Base-by-base conservation (phyloP, 176 grass and related monocot genomes). In the Triticum turgidum region DNA sequence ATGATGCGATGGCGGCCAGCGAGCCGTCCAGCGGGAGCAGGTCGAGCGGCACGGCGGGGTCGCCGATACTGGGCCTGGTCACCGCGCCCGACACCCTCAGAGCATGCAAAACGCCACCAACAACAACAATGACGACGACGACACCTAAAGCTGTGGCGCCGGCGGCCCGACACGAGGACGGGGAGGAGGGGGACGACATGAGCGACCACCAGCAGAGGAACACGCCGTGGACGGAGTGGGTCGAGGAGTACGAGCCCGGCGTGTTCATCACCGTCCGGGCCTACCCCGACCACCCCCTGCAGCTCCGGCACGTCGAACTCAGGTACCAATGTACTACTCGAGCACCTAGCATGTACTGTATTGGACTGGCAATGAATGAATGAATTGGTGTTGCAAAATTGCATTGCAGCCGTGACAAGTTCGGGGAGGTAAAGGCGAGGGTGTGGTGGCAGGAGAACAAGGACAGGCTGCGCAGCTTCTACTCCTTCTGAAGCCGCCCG, bases 11-110 rank as follows among this genome's bases (percentile, higher is more conserved):
- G 64, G 37, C 21, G 32, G 15, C 65, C 30, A 6, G 45, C 30
- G 44, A 65, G 14, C 88, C 83, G 14, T 89, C 88, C 15, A 90
- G 83, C 39, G 83, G 83, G 62, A 80, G 88, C 47, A 78, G 88
- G 62, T 90, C 80, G 8, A 54, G 80, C 54, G 85, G 80, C 80
- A 90, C 81, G 73, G 22, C 73, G 22, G 84, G 85, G 73, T 86
- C 89, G 5, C 89, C 89, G 0, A 90, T 90, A 44, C 79, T 90
- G 3, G 89, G 89, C 30, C 84, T 90, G 8, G 52, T 90, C 80
- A 86, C 83, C 0, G 78, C 44, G 41, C 45, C 61, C 33, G 38
- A 47, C 45, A 76, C 70, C 37, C 14, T 18, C 44, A 24, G 18
- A 30, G 17, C 10, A 29, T 15, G 76, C 33, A 61, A 74, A 74